phyloP scores from a whole-genome alignment of 768 basidiomycete species.

The Termitomyces sp. region DNA sequence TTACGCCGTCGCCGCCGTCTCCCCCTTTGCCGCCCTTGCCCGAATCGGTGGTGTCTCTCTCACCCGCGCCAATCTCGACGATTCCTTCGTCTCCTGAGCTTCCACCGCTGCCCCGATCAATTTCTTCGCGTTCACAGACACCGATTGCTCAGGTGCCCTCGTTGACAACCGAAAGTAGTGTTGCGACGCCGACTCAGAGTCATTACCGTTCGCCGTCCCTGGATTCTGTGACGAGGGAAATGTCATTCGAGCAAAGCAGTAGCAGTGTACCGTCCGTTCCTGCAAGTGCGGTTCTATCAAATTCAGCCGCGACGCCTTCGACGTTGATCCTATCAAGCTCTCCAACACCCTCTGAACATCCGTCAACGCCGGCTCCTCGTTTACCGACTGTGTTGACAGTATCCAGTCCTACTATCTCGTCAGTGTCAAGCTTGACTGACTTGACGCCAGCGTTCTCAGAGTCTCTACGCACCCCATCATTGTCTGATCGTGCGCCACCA shows the following conservation, averaged over 20 bases:
- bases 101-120: conserved; percentile 19
- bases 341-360: conserved; percentile 15
- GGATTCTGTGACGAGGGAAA: conserved; percentile 7
- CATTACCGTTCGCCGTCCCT: conserved; percentile 21
- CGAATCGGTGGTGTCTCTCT: not conserved
- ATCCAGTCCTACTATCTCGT: conserved; percentile 17
- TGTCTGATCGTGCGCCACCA: conserved; percentile 25
- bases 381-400: not conserved
- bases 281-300: conserved; percentile 9
- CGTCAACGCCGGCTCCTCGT: conserved; percentile 13
- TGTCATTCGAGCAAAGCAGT: conserved; percentile 8
- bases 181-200: conserved; percentile 29
- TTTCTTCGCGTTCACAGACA: conserved; percentile 10
- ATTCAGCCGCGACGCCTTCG: conserved; percentile 16
- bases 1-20: not conserved
- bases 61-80: conserved; percentile 17
- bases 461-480: conserved; percentile 18
- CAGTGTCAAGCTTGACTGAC: conserved; percentile 31
- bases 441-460: conserved; percentile 36
- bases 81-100: conserved; percentile 19
- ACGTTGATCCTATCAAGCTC: conserved; percentile 16
- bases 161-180: conserved; percentile 16
- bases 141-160: conserved; percentile 4
- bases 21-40: conserved; percentile 13
- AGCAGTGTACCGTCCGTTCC: conserved; percentile 7